Evolutionary conservation across 192 early-diverging fungal species (phyloP).

Genomic region (Allomyces macrogynus): DNA sequence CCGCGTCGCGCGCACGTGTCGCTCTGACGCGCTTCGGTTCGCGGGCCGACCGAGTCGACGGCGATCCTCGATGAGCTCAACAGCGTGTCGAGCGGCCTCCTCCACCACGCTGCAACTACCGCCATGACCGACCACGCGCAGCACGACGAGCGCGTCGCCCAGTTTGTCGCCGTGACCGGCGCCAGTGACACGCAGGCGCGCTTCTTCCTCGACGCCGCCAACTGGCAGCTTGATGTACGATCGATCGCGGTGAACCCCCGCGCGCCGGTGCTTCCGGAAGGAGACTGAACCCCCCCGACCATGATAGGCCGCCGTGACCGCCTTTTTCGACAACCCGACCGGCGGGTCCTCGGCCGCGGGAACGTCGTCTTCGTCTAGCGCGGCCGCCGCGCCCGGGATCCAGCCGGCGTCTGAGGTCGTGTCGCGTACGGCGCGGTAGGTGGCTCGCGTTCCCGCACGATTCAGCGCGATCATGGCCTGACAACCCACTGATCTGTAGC

Average conservation of each 20-base stretch:
- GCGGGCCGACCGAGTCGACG: no score
- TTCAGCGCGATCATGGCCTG: background rate
- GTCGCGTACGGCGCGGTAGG: background rate
- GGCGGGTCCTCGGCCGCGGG: no score
- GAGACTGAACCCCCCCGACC: background rate
- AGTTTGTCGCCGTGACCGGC: conserved; percentile 6
- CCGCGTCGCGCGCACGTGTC: no score
- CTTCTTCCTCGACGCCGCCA: conserved; percentile 9
- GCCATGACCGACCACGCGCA: background rate
- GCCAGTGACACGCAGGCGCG: conserved; percentile 4
- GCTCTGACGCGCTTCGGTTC: no score
- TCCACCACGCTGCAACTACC: no score
- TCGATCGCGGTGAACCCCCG: no score
- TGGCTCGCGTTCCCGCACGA: conserved; percentile 6
- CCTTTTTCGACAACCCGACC: background rate
- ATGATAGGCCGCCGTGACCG: background rate
- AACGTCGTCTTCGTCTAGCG: no score
- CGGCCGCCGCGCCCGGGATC: background rate
- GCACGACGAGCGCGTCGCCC: background rate
- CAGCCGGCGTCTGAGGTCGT: background rate
- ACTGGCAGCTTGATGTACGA: conserved; percentile 4
- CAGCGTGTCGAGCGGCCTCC: no score
- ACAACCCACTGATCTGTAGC: background rate
- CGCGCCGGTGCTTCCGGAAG: background rate
- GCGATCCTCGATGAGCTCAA: no score